Evolutionary conservation across 768 basidiomycete genomes (phyloP), one percentile per base, ranked within the genome.

Genomic region (Mrakia blollopis): DNA sequence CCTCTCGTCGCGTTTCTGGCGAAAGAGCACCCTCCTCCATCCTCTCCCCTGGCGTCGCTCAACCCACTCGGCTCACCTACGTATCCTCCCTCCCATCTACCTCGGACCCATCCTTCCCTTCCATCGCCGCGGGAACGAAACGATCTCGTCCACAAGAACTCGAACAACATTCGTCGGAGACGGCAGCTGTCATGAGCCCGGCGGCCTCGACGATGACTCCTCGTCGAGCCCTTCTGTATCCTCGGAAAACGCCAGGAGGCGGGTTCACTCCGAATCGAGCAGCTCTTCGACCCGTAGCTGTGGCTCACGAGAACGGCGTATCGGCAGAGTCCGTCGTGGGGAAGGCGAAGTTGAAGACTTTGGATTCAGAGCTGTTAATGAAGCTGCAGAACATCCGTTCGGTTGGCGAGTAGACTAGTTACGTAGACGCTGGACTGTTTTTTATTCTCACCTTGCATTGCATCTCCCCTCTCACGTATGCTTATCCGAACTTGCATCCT

Each of bases 141-240:
- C 73, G 73, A 30, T 62, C 73, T 35, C 73, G 73, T 5, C 73
- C 73, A 9, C 62, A 44, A 39, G 73, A 74, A 6, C 73, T 74
- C 50, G 73, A 61, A 23, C 60, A 67, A n/a, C 67, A 39, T 8
- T 13, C 8, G 3, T 16, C 41, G 7, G 23, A 35, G 10, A 35
- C 67, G 25, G 25, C 41, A 9, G 67, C 39, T 18, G 7, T 44
- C 67, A 2, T 37, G 1, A 2, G 41, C 7, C 67, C 67, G 0
- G 16, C 41, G 2, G 35, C 67, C 5, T 21, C 67, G 5, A 18
- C 67, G 10, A 23, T 41, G 21, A 41, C 37, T 2, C 67, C 41
- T 41, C 35, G 67, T 25, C 67, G 67, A 41, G 41, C 37, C 10
- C 39, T 57, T 25, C 57, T 57, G 9, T 10, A 25, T 10, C 7